Conservation (phyloP, 192 early-diverging fungal genomes). For the Geranomyces variabilis region DNA sequence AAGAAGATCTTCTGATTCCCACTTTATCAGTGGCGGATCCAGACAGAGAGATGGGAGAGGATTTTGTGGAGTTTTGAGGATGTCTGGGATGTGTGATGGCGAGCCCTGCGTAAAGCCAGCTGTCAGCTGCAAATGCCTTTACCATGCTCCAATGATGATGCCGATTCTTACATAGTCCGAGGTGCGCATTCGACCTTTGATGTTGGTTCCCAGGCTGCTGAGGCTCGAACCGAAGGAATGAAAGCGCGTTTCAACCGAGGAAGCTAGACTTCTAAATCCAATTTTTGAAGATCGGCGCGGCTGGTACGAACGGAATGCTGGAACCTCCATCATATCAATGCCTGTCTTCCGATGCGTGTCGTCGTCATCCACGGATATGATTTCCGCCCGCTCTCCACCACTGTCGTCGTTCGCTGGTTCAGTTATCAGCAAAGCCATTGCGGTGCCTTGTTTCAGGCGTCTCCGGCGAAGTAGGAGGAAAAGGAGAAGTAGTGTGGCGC, state of each 20-base stretch:
- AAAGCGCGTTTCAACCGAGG: slow-evolving; percentile 1
- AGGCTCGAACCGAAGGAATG: slow-evolving; percentile 5
- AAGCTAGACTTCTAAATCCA: not conserved
- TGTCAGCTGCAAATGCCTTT: not conserved
- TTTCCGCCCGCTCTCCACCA: not conserved
- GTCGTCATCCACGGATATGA: not conserved
- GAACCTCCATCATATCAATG: slow-evolving; percentile 1
- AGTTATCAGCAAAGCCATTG: not conserved
- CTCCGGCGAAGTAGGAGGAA: not conserved
- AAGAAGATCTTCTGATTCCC: not conserved
- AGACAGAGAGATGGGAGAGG: not conserved
- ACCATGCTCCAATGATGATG: not conserved
- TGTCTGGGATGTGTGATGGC: not conserved
- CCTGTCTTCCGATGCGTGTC: not conserved
- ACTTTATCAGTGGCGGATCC: not conserved
- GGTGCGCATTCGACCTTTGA: not conserved
- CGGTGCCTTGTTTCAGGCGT: not conserved
- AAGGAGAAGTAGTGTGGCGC: not conserved
- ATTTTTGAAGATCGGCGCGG: not conserved
- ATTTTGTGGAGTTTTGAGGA: not conserved
- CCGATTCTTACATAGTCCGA: not conserved
- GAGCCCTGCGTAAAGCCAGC: not conserved
- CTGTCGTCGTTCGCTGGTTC: not conserved
- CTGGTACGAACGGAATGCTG: slow-evolving; percentile 4
- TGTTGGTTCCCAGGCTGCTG: not conserved